Conservation (phyloP, 1,139 yeast genomes). For the Diutina mesorugosa region DNA sequence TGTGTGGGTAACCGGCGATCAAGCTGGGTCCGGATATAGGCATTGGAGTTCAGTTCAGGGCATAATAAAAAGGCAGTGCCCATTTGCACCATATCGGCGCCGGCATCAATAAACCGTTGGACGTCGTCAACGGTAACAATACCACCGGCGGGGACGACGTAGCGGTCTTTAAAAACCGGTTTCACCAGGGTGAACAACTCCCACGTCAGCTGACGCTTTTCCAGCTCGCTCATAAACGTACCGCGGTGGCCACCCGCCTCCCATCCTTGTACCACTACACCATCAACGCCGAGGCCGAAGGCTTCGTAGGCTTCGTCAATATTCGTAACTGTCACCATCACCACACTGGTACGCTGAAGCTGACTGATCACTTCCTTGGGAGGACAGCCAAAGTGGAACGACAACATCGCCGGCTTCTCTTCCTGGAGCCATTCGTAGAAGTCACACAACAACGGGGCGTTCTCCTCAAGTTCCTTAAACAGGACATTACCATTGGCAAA, state of each 20-base stretch:
- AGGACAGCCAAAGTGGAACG: conserved; percentile 41
- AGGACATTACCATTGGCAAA: conserved; percentile 20
- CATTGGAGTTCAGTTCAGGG: conserved; percentile 15
- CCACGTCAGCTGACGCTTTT: conserved; percentile 22
- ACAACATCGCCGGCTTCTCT: conserved; percentile 16
- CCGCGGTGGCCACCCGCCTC: conserved; percentile 50
- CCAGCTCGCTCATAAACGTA: conserved; percentile 19
- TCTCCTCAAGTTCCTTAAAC: conserved; percentile 18
- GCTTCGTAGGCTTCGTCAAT: conserved; percentile 21
- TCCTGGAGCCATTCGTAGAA: conserved; percentile 8
- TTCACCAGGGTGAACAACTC: conserved; percentile 17
- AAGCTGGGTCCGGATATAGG: conserved; percentile 8
- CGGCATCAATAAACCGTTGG: conserved; percentile 14
- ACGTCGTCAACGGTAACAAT: conserved; percentile 15
- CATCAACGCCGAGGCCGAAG: conserved; percentile 19
- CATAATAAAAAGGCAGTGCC: conserved; percentile 33
- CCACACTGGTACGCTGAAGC: conserved; percentile 30
- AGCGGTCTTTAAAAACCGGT: conserved; percentile 6
- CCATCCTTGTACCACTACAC: conserved; percentile 33
- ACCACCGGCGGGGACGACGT: conserved; percentile 37
- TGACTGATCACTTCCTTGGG: conserved; percentile 20
- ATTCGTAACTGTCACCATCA: conserved; percentile 38
- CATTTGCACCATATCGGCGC: conserved; percentile 34
- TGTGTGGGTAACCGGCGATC: conserved; percentile 11
- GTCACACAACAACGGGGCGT: conserved; percentile 5